phyloP scores from a whole-genome alignment of 768 basidiomycete species.

The Mycena olivaceomarginata region DNA sequence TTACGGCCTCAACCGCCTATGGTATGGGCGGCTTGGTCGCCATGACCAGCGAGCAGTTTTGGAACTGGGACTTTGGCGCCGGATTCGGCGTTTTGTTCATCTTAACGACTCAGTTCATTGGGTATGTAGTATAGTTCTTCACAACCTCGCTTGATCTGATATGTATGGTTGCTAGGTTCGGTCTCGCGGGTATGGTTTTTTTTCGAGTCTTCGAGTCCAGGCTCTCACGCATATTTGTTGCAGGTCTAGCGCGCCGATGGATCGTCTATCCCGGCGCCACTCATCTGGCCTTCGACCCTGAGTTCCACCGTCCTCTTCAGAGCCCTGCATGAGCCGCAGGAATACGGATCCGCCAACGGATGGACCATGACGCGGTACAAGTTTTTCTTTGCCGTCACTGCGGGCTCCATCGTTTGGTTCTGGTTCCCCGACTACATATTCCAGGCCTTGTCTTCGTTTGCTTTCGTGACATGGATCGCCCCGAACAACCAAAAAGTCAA shows the following conservation, averaged over 20 bases:
- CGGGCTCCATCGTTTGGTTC: slow-evolving; percentile 28
- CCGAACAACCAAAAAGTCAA: slow-evolving; percentile 25
- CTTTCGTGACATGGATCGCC: slow-evolving; percentile 28
- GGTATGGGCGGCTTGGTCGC: slow-evolving; percentile 24
- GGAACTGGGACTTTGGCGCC: slow-evolving; percentile 24
- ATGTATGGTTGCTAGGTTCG: neutral
- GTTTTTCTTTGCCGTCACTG: slow-evolving; percentile 21
- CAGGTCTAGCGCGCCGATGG: slow-evolving; percentile 29
- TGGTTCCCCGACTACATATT: slow-evolving; percentile 36
- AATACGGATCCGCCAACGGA: slow-evolving; percentile 19
- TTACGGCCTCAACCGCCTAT: slow-evolving; percentile 22
- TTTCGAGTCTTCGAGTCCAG: neutral
- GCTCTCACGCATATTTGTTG: neutral
- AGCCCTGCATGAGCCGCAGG: slow-evolving; percentile 31
- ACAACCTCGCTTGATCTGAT: neutral
- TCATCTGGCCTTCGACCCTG: slow-evolving; percentile 32
- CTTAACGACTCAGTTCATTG: slow-evolving; percentile 30
- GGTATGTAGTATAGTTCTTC: neutral
- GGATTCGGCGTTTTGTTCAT: slow-evolving; percentile 24
- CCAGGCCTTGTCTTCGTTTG: slow-evolving; percentile 29
- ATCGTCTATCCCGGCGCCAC: slow-evolving; percentile 31
- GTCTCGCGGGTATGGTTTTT: slow-evolving; percentile 5
- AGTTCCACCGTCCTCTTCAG: slow-evolving; percentile 22
- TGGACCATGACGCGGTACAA: slow-evolving; percentile 31
- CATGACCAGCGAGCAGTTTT: slow-evolving; percentile 18